Percentiles rank a stretch among this genome's conserved stretches.
phyloP scores from a whole-genome alignment of 2,329 filamentous ascomycete species.

The Sphaerulina vaccinii region DNA sequence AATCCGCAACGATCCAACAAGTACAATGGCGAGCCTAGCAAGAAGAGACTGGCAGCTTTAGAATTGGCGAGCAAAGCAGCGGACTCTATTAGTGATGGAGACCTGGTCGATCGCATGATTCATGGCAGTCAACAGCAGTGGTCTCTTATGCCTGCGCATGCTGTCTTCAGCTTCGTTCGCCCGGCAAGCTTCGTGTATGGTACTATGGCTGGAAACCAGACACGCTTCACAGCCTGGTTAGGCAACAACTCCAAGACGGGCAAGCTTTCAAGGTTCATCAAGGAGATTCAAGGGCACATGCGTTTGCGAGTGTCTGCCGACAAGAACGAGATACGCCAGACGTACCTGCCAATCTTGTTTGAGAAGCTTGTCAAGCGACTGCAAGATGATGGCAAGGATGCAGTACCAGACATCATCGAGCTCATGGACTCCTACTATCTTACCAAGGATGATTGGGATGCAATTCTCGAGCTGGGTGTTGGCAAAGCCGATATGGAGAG shows the following conservation, averaged over 20 bases:
- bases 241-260: slow-evolving; percentile 88
- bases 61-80: slow-evolving; percentile 85
- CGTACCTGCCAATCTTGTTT: slow-evolving; percentile 90
- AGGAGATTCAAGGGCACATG: slow-evolving; percentile 97
- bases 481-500: slow-evolving; percentile 75
- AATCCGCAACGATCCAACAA: slow-evolving; percentile 66
- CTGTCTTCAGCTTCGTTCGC: slow-evolving; percentile 89
- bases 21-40: slow-evolving; percentile 57
- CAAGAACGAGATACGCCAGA: slow-evolving; percentile 87
- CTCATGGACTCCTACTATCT: slow-evolving; percentile 97
- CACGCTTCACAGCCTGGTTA: slow-evolving; percentile 85
- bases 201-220: slow-evolving; percentile 63
- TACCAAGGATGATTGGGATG: slow-evolving; percentile 92
- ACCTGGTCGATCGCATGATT: slow-evolving; percentile 96
- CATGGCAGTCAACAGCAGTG: slow-evolving; percentile 97
- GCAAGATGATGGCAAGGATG: slow-evolving; percentile 75
- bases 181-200: slow-evolving; percentile 86
- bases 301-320: slow-evolving; percentile 86
- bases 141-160: slow-evolving; percentile 96
- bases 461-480: slow-evolving; percentile 85
- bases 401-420: slow-evolving; percentile 78
- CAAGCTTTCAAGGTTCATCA: slow-evolving; percentile 74
- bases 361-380: slow-evolving; percentile 72
- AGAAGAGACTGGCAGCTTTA: slow-evolving; percentile 76
- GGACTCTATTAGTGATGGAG: slow-evolving; percentile 94